These are phyloP conservation scores for Alternaria angustiovoidea DNA, from an alignment of 2,329 filamentous ascomycete genomes.

Conservation along the genomic window DNA sequence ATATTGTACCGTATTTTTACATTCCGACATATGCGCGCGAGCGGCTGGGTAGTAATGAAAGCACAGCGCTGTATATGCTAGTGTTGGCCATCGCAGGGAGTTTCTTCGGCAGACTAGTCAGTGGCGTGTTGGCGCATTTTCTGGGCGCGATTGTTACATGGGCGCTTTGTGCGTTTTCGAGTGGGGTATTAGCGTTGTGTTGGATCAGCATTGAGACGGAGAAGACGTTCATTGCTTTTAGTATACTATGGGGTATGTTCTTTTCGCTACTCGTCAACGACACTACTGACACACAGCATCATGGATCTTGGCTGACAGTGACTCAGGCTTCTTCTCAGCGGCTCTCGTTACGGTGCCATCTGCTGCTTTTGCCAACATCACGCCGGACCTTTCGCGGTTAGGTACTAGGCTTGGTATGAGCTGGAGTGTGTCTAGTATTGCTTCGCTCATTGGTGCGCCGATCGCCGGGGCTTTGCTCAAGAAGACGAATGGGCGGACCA, in stretches of 20 bases:
- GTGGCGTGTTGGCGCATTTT: constrained; percentile 44
- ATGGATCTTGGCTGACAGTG: neutral
- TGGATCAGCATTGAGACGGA: constrained; percentile 46
- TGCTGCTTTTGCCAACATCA: constrained; percentile 48
- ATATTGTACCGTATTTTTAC: constrained; percentile 51
- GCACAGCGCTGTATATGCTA: constrained; percentile 43
- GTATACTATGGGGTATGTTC: constrained; percentile 46
- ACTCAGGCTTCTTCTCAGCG: constrained; percentile 47
- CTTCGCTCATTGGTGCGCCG: constrained; percentile 46
- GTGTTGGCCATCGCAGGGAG: constrained; percentile 44
- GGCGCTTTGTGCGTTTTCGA: constrained; percentile 39
- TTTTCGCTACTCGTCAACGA: no score
- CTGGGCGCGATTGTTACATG: constrained; percentile 46
- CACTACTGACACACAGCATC: no score
- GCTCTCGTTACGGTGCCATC: constrained; percentile 49
- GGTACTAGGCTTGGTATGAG: constrained; percentile 50
- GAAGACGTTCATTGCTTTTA: constrained; percentile 43
- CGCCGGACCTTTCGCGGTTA: constrained; percentile 45
- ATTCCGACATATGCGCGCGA: constrained; percentile 48
- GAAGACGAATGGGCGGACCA: constrained; percentile 27
- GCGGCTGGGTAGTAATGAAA: constrained; percentile 39
- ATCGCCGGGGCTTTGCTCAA: constrained; percentile 47
- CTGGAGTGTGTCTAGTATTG: constrained; percentile 48
- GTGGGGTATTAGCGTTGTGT: constrained; percentile 38
- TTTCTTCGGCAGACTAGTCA: constrained; percentile 45